Base-by-base conservation (phyloP, 2,329 filamentous ascomycete species). In the Aspergillus ibericus region DNA sequence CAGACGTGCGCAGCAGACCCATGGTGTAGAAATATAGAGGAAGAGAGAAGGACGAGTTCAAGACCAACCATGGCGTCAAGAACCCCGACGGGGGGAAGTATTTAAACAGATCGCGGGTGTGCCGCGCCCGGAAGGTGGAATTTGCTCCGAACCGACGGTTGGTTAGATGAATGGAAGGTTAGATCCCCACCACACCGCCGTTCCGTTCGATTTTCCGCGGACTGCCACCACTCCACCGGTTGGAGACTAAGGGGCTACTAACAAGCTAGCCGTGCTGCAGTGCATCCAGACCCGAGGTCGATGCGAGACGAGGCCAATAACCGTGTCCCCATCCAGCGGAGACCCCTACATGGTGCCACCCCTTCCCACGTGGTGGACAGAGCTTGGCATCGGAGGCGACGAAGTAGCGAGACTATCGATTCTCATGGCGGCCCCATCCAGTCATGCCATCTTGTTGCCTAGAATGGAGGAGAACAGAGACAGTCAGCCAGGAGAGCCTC, bases 1-100 rank as follows among this genome's bases (percentile, higher is more conserved):
- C 34, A 32, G 52, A 16, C 20, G 53, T 20, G 22, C 49, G 48
- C 16, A 56, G 40, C 29, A 58, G 47, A 50, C 60, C 59, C 63
- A 66, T 66, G 22, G 15, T 62, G 52, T n/a, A 16, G 7, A 42
- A 6, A 0, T 8, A 20, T 20, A 42, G 10, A 13, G 4, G 1
- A 42, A 20, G 4, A 7, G n/a, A 13, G 13, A 20, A 42, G 18
- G 18, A 42, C 18, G 18, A 42, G 38, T 18, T 20, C 38, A 42
- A 42, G 18, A 42, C 18, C 18, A 42, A 42, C 10, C 38, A 42
- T 42, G 18, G 5, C 20, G 38, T 20, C 18, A 18, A 32, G 9
- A 32, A 18, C 38, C 18, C 22, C 38, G 38, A 16, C 22, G 18
- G 38, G 38, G 38, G 38, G 18, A 18, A 10, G 18, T 42, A 42